phyloP scores from a whole-genome alignment of 768 basidiomycete genomes.

The Cystofilobasidium capitatum region DNA sequence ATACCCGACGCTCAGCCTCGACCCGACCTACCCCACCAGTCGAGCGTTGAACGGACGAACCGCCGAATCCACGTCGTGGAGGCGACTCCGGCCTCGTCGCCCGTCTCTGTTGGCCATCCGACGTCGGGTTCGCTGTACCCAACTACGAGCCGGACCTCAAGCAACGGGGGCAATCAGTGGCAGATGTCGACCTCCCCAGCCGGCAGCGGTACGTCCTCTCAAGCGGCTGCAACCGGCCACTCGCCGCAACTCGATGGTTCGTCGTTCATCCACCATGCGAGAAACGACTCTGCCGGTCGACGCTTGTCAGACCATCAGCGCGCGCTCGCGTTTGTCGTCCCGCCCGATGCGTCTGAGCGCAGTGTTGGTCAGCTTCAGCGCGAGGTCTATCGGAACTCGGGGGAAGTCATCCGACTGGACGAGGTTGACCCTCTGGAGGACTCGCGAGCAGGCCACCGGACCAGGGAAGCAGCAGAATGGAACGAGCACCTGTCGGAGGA shows the following conservation, averaged over 20 bases:
- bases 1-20: not conserved
- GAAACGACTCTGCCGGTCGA: not conserved
- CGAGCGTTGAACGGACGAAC: constrained; percentile 2
- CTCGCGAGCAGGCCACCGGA: not conserved
- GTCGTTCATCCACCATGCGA: too few species aligned
- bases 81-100: not conserved
- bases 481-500: not conserved
- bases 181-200: not conserved
- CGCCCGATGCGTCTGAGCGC: constrained; percentile 53
- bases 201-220: not conserved
- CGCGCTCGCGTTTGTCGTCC: constrained; percentile 56
- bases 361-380: constrained; percentile 51
- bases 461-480: not conserved
- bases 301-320: not conserved
- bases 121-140: not conserved
- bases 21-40: not conserved
- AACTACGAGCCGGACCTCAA: not conserved
- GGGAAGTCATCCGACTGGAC: constrained; percentile 9
- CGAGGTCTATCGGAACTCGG: constrained; percentile 40
- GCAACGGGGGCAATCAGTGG: not conserved
- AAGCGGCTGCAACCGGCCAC: not conserved
- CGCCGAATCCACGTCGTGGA: constrained; percentile 23
- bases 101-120: not conserved
- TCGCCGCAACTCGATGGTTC: not conserved
- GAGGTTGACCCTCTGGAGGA: not conserved